Evolutionary conservation across 768 basidiomycete genomes (phyloP).

Genomic region (Lepiota venenata): DNA sequence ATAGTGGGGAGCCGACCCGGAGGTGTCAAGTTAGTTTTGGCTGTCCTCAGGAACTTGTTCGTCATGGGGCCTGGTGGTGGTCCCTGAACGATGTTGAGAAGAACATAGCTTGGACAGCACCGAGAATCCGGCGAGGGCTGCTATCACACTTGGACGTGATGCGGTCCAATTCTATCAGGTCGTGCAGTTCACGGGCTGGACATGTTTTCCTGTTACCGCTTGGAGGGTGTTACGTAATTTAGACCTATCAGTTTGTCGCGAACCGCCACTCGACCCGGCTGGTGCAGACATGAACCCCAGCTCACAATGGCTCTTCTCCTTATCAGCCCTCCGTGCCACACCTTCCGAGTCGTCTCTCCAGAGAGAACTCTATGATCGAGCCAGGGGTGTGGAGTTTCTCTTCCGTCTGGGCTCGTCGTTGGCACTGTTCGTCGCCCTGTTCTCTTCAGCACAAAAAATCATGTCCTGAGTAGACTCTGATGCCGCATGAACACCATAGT

Average conservation of each 20-base stretch:
- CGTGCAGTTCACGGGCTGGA: not conserved
- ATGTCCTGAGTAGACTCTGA: constrained; percentile 12
- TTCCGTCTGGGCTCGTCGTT: constrained; percentile 79
- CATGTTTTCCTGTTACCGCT: not conserved
- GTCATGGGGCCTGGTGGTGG: not conserved
- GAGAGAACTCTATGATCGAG: constrained; percentile 74
- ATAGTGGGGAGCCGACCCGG: not conserved
- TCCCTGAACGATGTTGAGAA: not conserved
- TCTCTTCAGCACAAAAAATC: constrained; percentile 11
- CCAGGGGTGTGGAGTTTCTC: constrained; percentile 81
- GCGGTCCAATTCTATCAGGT: no score
- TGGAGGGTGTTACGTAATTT: constrained; percentile 8
- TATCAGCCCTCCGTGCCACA: constrained; percentile 53
- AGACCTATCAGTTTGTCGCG: not conserved
- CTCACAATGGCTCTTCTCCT: constrained; percentile 72
- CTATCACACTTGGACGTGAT: not conserved
- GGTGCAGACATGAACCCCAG: constrained; percentile 9
- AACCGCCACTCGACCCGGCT: not conserved
- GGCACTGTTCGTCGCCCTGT: constrained; percentile 53
- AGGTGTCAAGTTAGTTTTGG: not conserved
- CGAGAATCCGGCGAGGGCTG: not conserved
- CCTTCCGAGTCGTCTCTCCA: constrained; percentile 59
- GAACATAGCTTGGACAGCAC: not conserved
- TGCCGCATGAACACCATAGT: constrained; percentile 31
- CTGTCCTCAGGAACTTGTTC: not conserved